phyloP scores from a whole-genome alignment of 139 green algal species.

The Diplosphaera chodatii region DNA sequence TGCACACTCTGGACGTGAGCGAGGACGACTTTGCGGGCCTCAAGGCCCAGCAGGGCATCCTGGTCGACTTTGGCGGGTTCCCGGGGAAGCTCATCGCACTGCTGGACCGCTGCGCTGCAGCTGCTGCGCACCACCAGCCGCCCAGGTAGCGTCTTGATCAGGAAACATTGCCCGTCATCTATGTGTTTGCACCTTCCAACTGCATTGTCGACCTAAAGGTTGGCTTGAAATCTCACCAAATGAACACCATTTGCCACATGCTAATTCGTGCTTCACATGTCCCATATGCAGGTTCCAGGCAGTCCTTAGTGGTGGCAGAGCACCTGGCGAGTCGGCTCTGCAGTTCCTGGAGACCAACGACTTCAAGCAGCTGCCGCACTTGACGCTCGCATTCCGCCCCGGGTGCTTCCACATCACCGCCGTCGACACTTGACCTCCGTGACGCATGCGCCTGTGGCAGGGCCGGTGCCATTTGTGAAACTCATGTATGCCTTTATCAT shows the following conservation, averaged over 20 bases:
- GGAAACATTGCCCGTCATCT: too few species aligned
- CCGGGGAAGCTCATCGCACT: slow-evolving; percentile 78
- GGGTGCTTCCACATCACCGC: too few species aligned
- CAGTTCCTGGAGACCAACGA: slow-evolving; percentile 89
- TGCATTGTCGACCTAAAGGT: too few species aligned
- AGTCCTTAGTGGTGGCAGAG: slow-evolving; percentile 32
- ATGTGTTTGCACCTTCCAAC: too few species aligned
- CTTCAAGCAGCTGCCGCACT: slow-evolving; percentile 90
- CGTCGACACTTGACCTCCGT: too few species aligned
- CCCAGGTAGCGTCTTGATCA: too few species aligned
- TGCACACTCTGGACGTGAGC: slow-evolving; percentile 81
- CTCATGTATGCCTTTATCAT: too few species aligned
- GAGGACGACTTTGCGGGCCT: slow-evolving; percentile 85
- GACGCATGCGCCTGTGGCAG: too few species aligned
- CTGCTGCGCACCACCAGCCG: neutral
- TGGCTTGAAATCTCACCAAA: too few species aligned
- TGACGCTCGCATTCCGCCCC: slow-evolving; percentile 73
- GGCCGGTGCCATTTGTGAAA: too few species aligned
- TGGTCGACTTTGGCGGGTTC: slow-evolving; percentile 89
- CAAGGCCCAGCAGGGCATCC: slow-evolving; percentile 84
- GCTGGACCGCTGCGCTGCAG: slow-evolving; percentile 68
- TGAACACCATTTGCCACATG: too few species aligned
- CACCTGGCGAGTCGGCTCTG: slow-evolving; percentile 50
- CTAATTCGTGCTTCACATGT: too few species aligned
- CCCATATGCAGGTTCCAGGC: slow-evolving; percentile 61